A percentile compares a stretch with the other conserved stretches of the same genome.
Conservation (phyloP, 2,329 filamentous ascomycete species). For the Zelopaecilomyces penicillatus region DNA sequence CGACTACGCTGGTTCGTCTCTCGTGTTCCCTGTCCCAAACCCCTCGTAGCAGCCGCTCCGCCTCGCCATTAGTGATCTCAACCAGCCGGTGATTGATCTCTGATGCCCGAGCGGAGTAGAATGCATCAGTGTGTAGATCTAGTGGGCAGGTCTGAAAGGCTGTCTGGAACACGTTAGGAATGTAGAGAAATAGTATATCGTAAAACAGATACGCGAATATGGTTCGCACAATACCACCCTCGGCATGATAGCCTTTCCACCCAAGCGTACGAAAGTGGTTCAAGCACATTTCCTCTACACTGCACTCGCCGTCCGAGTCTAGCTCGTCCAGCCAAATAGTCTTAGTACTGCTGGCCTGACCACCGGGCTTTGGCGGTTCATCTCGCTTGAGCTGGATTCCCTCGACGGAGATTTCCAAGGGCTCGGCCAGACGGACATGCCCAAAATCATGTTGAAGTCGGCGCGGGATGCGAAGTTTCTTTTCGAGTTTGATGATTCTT, state of each 20-base stretch:
- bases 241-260: conserved; percentile 92
- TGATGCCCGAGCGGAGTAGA: conserved; percentile 75
- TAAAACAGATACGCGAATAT: conserved; percentile 86
- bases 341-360: conserved; percentile 48
- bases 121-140: conserved; percentile 86
- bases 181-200: conserved; percentile 84
- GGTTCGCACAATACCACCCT: conserved; percentile 87
- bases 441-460: conserved; percentile 88
- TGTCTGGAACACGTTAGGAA: conserved; percentile 96
- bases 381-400: conserved; percentile 69
- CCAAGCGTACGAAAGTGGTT: conserved; percentile 73
- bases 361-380: conserved; percentile 32
- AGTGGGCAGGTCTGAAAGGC: conserved; percentile 89
- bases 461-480: conserved; percentile 69
- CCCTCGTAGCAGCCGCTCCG: conserved; percentile 54
- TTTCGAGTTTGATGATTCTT: conserved; percentile 85
- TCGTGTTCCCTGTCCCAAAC: conserved; percentile 63
- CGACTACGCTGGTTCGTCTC: conserved; percentile 75
- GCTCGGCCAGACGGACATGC: conserved; percentile 69
- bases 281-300: conserved; percentile 90
- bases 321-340: conserved; percentile 81
- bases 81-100: conserved; percentile 85
- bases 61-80: conserved; percentile 77
- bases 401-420: conserved; percentile 64
- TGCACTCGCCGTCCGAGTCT: conserved; percentile 63